These are phyloP conservation scores for Saccharomycopsis microspora DNA, from an alignment of 805 yeast genomes.

Conservation along the genomic window DNA sequence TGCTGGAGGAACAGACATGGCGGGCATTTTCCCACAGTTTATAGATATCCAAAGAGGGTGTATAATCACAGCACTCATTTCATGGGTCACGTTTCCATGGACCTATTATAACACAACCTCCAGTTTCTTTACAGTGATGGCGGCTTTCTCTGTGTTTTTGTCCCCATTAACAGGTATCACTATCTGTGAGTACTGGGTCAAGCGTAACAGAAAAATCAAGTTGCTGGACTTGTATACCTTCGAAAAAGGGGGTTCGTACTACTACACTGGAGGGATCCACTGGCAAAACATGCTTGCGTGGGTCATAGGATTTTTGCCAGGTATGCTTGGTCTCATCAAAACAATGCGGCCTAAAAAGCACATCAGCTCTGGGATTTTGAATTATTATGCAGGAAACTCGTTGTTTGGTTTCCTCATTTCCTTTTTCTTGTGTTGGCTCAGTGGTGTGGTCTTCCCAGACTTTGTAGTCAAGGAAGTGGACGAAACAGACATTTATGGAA, in stretches of 20 bases:
- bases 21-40: constrained; percentile 29
- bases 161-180: constrained; percentile 29
- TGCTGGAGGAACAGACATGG: constrained; percentile 29
- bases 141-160: constrained; percentile 27
- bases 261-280: constrained; percentile 30
- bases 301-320: constrained; percentile 32
- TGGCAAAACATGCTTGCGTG: constrained; percentile 30
- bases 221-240: constrained; percentile 30
- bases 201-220: constrained; percentile 27
- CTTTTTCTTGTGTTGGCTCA: constrained; percentile 26
- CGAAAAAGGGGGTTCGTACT: constrained; percentile 26
- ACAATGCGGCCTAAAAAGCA: constrained; percentile 23
- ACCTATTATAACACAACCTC: constrained; percentile 25
- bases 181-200: constrained; percentile 27
- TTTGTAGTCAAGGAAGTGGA: constrained; percentile 26
- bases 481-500: constrained; percentile 28
- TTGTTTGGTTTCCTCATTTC: constrained; percentile 31
- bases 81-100: constrained; percentile 32
- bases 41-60: constrained; percentile 36
- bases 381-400: constrained; percentile 33
- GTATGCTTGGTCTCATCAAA: constrained; percentile 37
- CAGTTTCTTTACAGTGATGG: constrained; percentile 25
- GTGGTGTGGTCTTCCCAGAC: constrained; percentile 28
- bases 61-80: constrained; percentile 27
- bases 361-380: constrained; percentile 25